phyloP scores from a whole-genome alignment of 2,329 filamentous ascomycete genomes.

The Paraphoma chrysanthemicola region DNA sequence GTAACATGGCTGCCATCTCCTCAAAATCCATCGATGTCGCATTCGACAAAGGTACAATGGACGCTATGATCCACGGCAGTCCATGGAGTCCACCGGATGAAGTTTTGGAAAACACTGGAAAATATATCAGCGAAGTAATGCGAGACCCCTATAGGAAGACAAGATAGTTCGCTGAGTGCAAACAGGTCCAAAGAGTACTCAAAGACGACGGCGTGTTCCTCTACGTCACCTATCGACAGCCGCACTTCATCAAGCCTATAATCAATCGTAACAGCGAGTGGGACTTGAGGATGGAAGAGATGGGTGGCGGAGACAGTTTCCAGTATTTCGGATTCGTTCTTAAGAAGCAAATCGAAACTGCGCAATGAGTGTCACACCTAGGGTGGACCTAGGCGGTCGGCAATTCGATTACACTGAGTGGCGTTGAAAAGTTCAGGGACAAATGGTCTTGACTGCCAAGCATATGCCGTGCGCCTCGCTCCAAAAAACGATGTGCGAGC shows the following conservation, averaged over 20 bases:
- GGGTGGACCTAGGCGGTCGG: too few relatives aligned
- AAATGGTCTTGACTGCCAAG: too few relatives aligned
- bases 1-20: constrained; percentile 54
- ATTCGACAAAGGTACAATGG: constrained; percentile 65
- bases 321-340: constrained; percentile 35
- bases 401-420: too few relatives aligned
- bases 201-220: constrained; percentile 58
- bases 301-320: constrained; percentile 28
- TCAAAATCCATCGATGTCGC: constrained; percentile 59
- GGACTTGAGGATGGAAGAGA: constrained; percentile 29
- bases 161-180: too few relatives aligned
- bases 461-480: too few relatives aligned
- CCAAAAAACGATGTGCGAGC: too few relatives aligned
- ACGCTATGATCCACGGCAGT: constrained; percentile 64
- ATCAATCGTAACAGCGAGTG: constrained; percentile 28
- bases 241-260: constrained; percentile 40
- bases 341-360: too few relatives aligned
- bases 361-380: too few relatives aligned
- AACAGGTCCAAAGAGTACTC: constrained; percentile 56
- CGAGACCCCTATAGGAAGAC: too few relatives aligned
- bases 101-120: constrained; percentile 56
- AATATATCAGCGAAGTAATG: constrained; percentile 56
- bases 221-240: constrained; percentile 52
- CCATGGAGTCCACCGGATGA: constrained; percentile 61
- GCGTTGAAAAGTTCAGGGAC: too few relatives aligned